Evolutionary conservation across 2,329 filamentous ascomycete genomes (phyloP).

Genomic region (Fusarium sp.): DNA sequence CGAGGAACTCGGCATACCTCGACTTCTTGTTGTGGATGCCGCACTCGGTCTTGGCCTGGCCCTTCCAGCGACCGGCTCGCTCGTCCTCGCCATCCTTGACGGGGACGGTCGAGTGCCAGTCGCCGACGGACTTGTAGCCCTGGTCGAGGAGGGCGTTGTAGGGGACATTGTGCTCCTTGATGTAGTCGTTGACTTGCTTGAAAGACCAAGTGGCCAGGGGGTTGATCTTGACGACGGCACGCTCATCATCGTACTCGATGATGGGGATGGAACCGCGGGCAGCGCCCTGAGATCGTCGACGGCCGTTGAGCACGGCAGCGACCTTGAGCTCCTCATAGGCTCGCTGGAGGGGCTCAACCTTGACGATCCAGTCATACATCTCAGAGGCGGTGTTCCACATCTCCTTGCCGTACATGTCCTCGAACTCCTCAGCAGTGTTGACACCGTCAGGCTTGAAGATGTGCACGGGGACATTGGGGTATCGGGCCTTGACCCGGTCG

Average conservation of each 20-base stretch:
- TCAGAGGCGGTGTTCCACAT: slow-evolving; percentile 89
- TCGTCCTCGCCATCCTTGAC: slow-evolving; percentile 94
- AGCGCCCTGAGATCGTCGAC: slow-evolving; percentile 90
- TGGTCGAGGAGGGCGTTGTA: slow-evolving; percentile 92
- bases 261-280: slow-evolving; percentile 91
- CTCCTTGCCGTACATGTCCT: slow-evolving; percentile 81
- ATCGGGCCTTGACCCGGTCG: slow-evolving; percentile 78
- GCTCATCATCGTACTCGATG: slow-evolving; percentile 89
- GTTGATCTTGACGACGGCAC: slow-evolving; percentile 96
- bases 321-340: slow-evolving; percentile 90
- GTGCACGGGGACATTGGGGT: slow-evolving; percentile 85
- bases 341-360: slow-evolving; percentile 95
- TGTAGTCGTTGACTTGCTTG: slow-evolving; percentile 87
- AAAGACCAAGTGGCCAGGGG: slow-evolving; percentile 96
- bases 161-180: slow-evolving; percentile 86
- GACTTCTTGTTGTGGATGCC: slow-evolving; percentile 99
- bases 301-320: slow-evolving; percentile 90
- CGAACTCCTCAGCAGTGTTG: slow-evolving; percentile 81
- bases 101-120: slow-evolving; percentile 97
- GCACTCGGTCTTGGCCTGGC: slow-evolving; percentile 94
- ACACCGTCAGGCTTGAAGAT: slow-evolving; percentile 87
- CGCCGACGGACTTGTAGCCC: slow-evolving; percentile 98
- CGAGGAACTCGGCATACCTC: slow-evolving; percentile 87
- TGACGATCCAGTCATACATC: slow-evolving; percentile 96
- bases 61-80: slow-evolving; percentile 96